Conservation (phyloP, 108 stramenopile species). For the Nannochloropsis salina region DNA sequence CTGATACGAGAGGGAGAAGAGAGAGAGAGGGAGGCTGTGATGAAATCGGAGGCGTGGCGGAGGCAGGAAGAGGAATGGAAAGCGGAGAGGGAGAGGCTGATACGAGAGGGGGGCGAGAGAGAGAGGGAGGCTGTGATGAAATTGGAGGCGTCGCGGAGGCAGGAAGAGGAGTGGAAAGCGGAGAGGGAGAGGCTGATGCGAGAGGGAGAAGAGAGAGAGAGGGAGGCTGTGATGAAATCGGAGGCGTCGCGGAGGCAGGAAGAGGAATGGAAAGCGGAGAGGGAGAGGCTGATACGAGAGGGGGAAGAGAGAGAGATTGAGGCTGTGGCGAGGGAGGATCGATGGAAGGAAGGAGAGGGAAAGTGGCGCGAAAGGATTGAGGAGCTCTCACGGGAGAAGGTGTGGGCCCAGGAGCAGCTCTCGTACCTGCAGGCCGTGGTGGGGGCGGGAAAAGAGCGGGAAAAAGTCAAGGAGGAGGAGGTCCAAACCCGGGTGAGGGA, state of each 20-base stretch:
- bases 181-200: neutral
- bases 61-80: too few relatives aligned
- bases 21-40: neutral
- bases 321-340: neutral
- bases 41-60: too few relatives aligned
- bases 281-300: neutral
- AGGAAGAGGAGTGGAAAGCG: too few relatives aligned
- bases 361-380: neutral
- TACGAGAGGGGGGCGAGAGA: neutral
- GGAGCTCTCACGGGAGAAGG: neutral
- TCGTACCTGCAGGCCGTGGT: neutral
- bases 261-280: neutral
- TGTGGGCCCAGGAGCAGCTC: neutral
- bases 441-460: neutral
- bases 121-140: neutral
- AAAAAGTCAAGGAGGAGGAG: slow-evolving; percentile 11
- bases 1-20: neutral
- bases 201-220: neutral
- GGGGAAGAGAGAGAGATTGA: neutral
- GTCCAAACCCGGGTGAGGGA: neutral
- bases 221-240: neutral
- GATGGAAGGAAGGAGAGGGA: neutral
- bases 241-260: neutral
- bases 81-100: neutral
- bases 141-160: too few relatives aligned